phyloP scores from a whole-genome alignment of 257 asterid genomes.

The Rauvolfia tetraphylla region DNA sequence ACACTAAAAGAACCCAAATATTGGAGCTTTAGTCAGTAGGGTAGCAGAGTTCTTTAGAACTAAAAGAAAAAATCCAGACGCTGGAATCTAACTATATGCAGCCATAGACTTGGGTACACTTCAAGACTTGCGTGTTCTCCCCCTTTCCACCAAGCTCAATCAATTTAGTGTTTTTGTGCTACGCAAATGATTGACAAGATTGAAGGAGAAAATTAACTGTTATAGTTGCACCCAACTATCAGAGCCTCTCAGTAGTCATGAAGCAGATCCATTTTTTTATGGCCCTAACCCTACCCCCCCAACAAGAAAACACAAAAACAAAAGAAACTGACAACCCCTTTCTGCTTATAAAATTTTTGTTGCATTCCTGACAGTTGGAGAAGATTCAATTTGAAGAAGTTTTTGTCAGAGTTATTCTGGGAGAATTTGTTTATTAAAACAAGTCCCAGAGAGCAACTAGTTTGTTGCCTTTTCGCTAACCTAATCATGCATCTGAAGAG shows the following conservation, averaged over 20 bases:
- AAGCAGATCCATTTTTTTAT: background rate
- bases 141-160: background rate
- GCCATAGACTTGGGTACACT: background rate
- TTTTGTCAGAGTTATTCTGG: too few species aligned
- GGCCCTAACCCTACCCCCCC: background rate
- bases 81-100: background rate
- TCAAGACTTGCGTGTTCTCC: background rate
- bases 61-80: background rate
- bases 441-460: too few species aligned
- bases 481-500: too few species aligned
- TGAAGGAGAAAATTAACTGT: background rate
- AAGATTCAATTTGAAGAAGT: too few species aligned
- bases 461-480: too few species aligned
- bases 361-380: too few species aligned
- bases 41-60: background rate
- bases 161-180: background rate
- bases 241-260: background rate
- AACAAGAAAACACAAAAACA: background rate
- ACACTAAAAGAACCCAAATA: constrained; percentile 42
- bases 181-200: background rate
- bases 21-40: background rate
- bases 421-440: too few species aligned
- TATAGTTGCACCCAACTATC: background rate
- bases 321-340: background rate
- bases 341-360: too few species aligned